Percentiles rank a stretch among this genome's conserved stretches.
These are phyloP conservation scores for Trichoderma sp. DNA, from an alignment of 2,329 filamentous ascomycete species.

Conservation along the genomic window DNA sequence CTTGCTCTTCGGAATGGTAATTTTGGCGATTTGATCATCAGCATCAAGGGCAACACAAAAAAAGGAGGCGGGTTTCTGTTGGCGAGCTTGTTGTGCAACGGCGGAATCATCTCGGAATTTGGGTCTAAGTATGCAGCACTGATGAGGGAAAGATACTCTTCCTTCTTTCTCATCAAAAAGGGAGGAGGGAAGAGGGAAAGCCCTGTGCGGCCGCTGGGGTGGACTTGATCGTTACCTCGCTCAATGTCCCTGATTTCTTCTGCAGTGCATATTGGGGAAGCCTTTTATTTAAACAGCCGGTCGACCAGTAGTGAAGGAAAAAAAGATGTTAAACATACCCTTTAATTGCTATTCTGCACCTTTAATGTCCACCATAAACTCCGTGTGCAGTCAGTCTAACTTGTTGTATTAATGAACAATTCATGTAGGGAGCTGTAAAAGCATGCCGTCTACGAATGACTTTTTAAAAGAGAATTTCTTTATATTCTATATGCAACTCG, in stretches of 20 bases:
- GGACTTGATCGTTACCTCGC: constrained; percentile 87
- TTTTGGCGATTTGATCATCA: constrained; percentile 18
- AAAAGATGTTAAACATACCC: constrained; percentile 26
- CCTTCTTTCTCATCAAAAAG: constrained; percentile 34
- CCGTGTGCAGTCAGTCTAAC: not conserved
- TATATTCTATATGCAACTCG: constrained; percentile 16
- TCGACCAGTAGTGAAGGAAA: constrained; percentile 29
- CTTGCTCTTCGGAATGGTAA: constrained; percentile 26
- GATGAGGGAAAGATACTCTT: constrained; percentile 99
- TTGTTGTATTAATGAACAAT: not conserved
- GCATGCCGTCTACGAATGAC: not conserved
- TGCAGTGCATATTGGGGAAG: constrained; percentile 31
- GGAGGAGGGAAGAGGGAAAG: constrained; percentile 76
- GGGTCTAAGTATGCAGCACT: constrained; percentile 71
- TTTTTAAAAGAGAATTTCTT: not conserved
- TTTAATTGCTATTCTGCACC: not conserved
- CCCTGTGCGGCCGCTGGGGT: constrained; percentile 89
- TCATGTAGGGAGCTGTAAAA: too few species aligned
- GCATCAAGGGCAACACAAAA: not conserved
- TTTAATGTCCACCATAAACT: accelerated
- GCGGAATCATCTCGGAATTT: constrained; percentile 25
- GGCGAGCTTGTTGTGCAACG: constrained; percentile 29
- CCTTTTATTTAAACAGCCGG: constrained; percentile 31
- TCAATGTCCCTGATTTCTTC: constrained; percentile 35
- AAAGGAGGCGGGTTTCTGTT: constrained; percentile 29